Base-by-base conservation (phyloP, 228 moss, liverwort and hornwort species). In the Sphagnum magellanicum region DNA sequence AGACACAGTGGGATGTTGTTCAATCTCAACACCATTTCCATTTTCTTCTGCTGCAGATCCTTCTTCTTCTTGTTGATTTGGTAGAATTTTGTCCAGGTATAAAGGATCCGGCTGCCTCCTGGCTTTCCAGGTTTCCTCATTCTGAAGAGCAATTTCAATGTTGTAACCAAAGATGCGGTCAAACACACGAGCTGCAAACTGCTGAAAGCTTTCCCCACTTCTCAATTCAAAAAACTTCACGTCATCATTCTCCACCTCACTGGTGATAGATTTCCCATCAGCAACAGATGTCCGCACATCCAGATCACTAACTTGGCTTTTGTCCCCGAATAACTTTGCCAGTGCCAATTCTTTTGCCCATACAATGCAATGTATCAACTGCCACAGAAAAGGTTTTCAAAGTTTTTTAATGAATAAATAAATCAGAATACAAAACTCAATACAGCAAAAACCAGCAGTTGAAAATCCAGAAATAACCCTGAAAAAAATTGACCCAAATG, bases 281-380 rank as follows among this genome's bases (percentile, higher is more conserved):
- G 80, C 90, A 50, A 80, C 61, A 74, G 78, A 73, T 58, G 83
- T 79, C 52, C 85, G 79, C 55, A 93, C 78, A 77, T 96, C 95
- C 78, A 98, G 76, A 73, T 98, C 98, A 82, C 82, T 98, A 6
- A 86, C 81, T 73, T 85, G 90, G 64, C 80, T 79, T 81, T 90
- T 93, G 65, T 98, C 98, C 68, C 98, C 98, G 73, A 98, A 98
- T 8, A 94, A 75, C 81, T 94, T 98, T 72, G 86, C 81, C 58
- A 93, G 83, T 32, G 93, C 90, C 52, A 98, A 81, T 71, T 98
- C 98, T 79, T 98, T 98, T 6, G 91, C 98, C 98, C 98, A 94
- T 57, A 98, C 98, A 74, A 98, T 92, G 71, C 98, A 98, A 70
- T 98, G 98, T 70, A 98, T 93, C 81, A 86, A 92, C 98, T 95